Evolutionary conservation across 768 basidiomycete genomes (phyloP).

Genomic region (Suillus tomentosus): DNA sequence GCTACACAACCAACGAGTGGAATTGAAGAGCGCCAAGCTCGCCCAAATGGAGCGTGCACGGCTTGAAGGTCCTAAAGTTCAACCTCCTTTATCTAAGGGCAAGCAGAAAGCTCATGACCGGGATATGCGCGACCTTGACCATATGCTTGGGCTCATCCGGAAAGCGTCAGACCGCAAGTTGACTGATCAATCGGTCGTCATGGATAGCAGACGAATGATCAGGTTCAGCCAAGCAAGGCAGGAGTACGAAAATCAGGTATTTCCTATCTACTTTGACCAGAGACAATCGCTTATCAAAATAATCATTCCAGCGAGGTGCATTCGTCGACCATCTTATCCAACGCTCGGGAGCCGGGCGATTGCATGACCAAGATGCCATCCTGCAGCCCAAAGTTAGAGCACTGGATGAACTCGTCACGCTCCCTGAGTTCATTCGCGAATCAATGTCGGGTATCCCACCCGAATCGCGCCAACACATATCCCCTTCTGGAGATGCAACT

Average conservation of each 20-base stretch:
- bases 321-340: conserved; percentile 75
- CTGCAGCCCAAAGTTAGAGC: conserved; percentile 19
- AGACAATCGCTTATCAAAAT: conserved; percentile 13
- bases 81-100: conserved; percentile 37
- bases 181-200: conserved; percentile 66
- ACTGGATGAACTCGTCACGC: conserved; percentile 35
- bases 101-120: conserved; percentile 49
- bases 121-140: conserved; percentile 59
- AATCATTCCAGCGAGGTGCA: conserved; percentile 54
- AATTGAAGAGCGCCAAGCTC: conserved; percentile 71
- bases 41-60: conserved; percentile 75
- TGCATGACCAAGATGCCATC: conserved; percentile 79
- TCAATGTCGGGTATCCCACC: conserved; percentile 40
- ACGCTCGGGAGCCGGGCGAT: conserved; percentile 72
- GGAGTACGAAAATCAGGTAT: conserved; percentile 66
- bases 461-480: background rate
- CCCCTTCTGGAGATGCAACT: conserved; percentile 11
- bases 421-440: conserved; percentile 68
- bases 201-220: conserved; percentile 62
- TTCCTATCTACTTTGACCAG: conserved; percentile 12
- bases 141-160: conserved; percentile 69
- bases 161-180: conserved; percentile 70
- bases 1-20: conserved; percentile 90
- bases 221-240: conserved; percentile 55
- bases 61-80: conserved; percentile 36